Conservation (phyloP, 257 asterid genomes). For the Haberlea rhodopensis region DNA sequence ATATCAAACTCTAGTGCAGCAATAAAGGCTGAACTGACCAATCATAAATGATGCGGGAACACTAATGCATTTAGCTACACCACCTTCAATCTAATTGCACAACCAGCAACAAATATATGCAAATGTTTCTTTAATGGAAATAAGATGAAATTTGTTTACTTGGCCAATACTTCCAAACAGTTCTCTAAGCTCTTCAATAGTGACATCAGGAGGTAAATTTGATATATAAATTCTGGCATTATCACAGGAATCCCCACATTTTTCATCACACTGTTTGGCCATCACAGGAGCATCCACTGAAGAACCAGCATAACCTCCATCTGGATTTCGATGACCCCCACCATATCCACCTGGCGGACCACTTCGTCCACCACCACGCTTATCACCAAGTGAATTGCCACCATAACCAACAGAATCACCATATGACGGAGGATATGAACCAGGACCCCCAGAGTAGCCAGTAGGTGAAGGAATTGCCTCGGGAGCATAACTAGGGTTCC, state of each 20-base stretch:
- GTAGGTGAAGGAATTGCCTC: constrained; percentile 84
- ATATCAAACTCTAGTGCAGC: not conserved
- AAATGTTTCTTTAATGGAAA: constrained; percentile 22
- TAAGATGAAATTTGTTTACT: constrained; percentile 49
- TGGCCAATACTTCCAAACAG: constrained; percentile 99
- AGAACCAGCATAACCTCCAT: constrained; percentile 62
- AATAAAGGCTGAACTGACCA: constrained; percentile 5
- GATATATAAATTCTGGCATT: constrained; percentile 95
- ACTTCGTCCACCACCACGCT: constrained; percentile 76
- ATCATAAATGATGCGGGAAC: not conserved
- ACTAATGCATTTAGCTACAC: constrained; percentile 12
- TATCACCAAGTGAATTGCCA: constrained; percentile 46
- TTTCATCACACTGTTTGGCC: constrained; percentile 95
- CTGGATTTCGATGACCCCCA: constrained; percentile 55
- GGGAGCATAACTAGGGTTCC: constrained; percentile 60
- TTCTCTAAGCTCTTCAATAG: constrained; percentile 83
- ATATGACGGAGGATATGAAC: constrained; percentile 88
- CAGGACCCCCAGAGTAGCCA: constrained; percentile 85
- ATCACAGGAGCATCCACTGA: constrained; percentile 63
- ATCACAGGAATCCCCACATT: constrained; percentile 90
- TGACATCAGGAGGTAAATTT: constrained; percentile 96
- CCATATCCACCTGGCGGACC: constrained; percentile 72
- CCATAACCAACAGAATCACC: constrained; percentile 81
- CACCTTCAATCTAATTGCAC: constrained; percentile 7
- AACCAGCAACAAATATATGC: not conserved